These are phyloP conservation scores for Venturia aucupariae DNA, from an alignment of 2,329 filamentous ascomycete species.

Conservation along the genomic window DNA sequence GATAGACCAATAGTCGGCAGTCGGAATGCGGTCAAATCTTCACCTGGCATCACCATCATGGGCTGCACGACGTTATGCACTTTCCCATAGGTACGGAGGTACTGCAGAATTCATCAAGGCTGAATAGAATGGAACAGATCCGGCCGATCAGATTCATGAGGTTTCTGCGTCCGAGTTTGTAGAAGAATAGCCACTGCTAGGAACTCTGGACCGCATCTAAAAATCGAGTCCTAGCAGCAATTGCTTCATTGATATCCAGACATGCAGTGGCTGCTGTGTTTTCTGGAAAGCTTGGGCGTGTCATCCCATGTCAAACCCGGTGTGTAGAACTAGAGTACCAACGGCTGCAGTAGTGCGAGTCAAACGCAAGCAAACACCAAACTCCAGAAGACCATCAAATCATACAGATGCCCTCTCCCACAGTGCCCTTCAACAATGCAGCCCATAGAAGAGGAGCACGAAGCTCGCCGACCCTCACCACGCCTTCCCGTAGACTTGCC, in stretches of 20 bases:
- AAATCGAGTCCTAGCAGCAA: background rate
- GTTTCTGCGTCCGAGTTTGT: too few species aligned
- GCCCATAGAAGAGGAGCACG: background rate
- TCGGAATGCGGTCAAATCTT: too few species aligned
- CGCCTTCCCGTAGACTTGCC: constrained; percentile 76
- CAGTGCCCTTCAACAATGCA: background rate
- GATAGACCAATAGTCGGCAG: too few species aligned
- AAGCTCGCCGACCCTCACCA: constrained; percentile 1
- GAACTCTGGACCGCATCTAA: too few species aligned
- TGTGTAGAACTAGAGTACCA: too few species aligned
- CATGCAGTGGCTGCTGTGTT: background rate
- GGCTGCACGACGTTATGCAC: background rate
- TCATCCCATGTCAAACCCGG: background rate
- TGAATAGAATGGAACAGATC: background rate
- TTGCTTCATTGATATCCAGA: background rate
- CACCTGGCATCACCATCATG: too few species aligned
- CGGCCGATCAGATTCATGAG: background rate
- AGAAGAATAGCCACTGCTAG: too few species aligned
- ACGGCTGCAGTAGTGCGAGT: background rate
- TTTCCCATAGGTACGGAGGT: too few species aligned
- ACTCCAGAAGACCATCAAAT: background rate
- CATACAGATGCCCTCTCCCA: background rate
- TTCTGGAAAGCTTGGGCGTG: background rate
- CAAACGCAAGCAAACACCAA: background rate
- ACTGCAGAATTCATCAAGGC: background rate